A percentile compares a stretch with the other conserved stretches of the same genome.
Evolutionary conservation across 495 filamentous ascomycete genomes (phyloP).

Genomic region (Pyronema domesticum): DNA sequence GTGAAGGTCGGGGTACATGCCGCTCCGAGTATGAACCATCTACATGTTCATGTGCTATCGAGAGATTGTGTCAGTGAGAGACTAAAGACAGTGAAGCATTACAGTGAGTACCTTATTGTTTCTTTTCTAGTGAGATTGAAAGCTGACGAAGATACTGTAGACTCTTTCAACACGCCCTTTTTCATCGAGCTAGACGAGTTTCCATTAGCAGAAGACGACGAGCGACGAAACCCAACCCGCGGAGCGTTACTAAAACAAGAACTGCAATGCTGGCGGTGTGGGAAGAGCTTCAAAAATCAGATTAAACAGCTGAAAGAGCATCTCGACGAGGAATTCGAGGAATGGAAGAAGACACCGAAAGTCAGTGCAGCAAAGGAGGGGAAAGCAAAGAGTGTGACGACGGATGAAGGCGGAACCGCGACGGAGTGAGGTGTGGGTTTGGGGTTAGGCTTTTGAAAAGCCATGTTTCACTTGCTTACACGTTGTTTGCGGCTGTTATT

Average conservation of each 20-base stretch:
- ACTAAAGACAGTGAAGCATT: slow-evolving; percentile 71
- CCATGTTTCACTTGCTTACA: no score
- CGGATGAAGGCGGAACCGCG: background rate
- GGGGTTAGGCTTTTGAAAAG: no score
- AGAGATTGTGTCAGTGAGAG: slow-evolving; percentile 50
- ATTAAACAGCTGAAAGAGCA: slow-evolving; percentile 65
- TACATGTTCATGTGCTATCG: slow-evolving; percentile 79
- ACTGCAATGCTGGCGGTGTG: slow-evolving; percentile 75
- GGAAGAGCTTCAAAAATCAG: slow-evolving; percentile 47
- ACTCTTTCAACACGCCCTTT: slow-evolving; percentile 77
- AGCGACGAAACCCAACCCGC: slow-evolving; percentile 34
- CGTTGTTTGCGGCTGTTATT: no score
- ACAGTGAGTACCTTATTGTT: slow-evolving; percentile 30
- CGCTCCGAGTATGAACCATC: slow-evolving; percentile 74
- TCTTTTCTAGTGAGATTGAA: background rate
- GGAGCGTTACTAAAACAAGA: slow-evolving; percentile 40
- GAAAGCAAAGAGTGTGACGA: background rate
- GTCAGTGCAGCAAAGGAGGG: background rate
- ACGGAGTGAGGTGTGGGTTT: no score
- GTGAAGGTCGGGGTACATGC: slow-evolving; percentile 68
- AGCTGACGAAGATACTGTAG: background rate
- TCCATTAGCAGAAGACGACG: slow-evolving; percentile 47
- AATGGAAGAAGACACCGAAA: slow-evolving; percentile 43
- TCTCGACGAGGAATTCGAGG: slow-evolving; percentile 60
- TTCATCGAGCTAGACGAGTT: slow-evolving; percentile 67